Conservation (phyloP, 129 eudicot genomes). For the Ambrosia artemisiifolia region DNA sequence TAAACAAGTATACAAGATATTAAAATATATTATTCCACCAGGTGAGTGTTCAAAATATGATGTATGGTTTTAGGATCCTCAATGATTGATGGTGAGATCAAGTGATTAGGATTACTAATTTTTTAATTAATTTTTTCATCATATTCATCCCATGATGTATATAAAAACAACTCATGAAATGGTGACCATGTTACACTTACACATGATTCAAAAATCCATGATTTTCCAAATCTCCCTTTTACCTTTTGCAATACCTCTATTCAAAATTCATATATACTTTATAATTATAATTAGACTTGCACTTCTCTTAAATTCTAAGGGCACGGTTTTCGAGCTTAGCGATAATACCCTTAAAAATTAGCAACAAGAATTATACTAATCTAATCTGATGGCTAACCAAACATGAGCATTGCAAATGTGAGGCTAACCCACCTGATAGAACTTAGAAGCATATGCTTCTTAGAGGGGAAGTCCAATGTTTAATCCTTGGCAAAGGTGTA, state of each 20-base stretch:
- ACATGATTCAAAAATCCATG: conserved; percentile 17
- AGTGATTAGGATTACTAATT: conserved; percentile 12
- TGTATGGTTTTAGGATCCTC: background rate
- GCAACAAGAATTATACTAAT: background rate
- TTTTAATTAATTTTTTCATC: conserved; percentile 22
- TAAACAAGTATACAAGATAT: background rate
- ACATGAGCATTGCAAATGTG: background rate
- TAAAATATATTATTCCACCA: background rate
- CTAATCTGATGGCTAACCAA: background rate
- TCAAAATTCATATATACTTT: background rate
- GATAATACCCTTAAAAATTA: background rate
- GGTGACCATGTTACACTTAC: conserved; percentile 26
- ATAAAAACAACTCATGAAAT: conserved; percentile 14
- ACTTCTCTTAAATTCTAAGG: no score
- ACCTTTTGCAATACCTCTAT: background rate
- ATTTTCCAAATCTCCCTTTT: conserved; percentile 4
- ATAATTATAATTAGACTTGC: background rate
- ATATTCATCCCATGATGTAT: conserved; percentile 29
- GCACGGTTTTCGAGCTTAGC: background rate
- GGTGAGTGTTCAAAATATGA: background rate
- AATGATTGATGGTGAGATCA: conserved; percentile 21
- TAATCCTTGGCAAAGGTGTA: no score
- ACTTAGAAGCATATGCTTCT: no score
- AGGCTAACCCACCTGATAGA: no score
- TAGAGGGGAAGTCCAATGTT: no score